Evolutionary conservation across 2,329 filamentous ascomycete species (phyloP), one percentile per base, ranked within the genome.

Genomic region (Ceratocystis cubensis): DNA sequence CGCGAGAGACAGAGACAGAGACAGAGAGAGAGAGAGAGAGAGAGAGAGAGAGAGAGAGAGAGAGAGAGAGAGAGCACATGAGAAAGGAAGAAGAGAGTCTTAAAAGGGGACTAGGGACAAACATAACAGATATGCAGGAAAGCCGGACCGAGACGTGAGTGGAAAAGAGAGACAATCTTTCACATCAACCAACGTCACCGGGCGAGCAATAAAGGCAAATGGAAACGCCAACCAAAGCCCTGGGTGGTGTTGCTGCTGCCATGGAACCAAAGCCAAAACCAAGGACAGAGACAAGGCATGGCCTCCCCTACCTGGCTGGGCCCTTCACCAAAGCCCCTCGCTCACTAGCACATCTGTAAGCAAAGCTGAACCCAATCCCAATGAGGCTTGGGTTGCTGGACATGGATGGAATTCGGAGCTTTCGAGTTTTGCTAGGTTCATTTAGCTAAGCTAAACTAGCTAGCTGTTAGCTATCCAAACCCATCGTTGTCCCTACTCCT

Each of bases 331-430:
- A 57, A 57, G 22, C 53, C 53, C 53, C 53, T 57, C 53, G 22
- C 53, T 28, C 53, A 30, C 53, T 57, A 30, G 53, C 53, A 30
- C 53, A n/a, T 50, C 46, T 50, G 46, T 50, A 50, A 50, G 46
- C 28, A 57, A 57, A 57, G 53, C 53, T 57, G 53, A 57, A 5
- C 13, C 53, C 53, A 57, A 57, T 57, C 53, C 53, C 53, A 57
- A 57, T 30, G 53, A 30, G 53, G 53, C 53, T 57, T 57, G 53
- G 22, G 22, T 17, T 15, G 53, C 8, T 30, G 7, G 53, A 28
- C 53, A 15, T 57, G 53, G 28, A 57, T 28, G 53, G 25, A 57
- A 57, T 30, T 33, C 53, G 53, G 53, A 57, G 53, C 53, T 57
- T 57, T 57, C 53, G 53, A 57, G 10, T 5, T 57, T 57, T 30